phyloP scores from a whole-genome alignment of 768 basidiomycete species.

The Strobilomyces confusus region DNA sequence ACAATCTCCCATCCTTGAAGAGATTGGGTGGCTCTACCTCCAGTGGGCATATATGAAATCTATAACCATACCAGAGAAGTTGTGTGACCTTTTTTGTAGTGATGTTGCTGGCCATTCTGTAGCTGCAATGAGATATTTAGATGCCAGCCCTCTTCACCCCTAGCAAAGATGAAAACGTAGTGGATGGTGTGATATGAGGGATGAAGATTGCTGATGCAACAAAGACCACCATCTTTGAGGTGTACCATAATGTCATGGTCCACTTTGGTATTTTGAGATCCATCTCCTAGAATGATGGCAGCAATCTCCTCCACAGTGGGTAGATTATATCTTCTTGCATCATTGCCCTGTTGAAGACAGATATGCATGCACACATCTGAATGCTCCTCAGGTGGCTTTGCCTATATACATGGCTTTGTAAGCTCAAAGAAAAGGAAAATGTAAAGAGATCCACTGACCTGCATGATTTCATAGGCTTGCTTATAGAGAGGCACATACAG shows the following conservation, averaged over 20 bases:
- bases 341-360: constrained; percentile 9
- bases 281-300: constrained; percentile 37
- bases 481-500: constrained; percentile 30
- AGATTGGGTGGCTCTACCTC: constrained; percentile 22
- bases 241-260: constrained; percentile 35
- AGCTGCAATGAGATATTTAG: constrained; percentile 11
- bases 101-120: neutral
- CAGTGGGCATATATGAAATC: constrained; percentile 20
- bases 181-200: constrained; percentile 37
- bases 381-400: constrained; percentile 16
- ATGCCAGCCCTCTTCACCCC: constrained; percentile 38
- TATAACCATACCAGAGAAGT: constrained; percentile 29
- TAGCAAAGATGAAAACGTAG: constrained; percentile 44
- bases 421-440: neutral
- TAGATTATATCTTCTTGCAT: constrained; percentile 40
- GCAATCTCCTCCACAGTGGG: constrained; percentile 43
- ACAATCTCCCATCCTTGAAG: constrained; percentile 35
- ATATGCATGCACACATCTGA: constrained; percentile 10
- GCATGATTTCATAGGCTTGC: constrained; percentile 32
- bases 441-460: neutral
- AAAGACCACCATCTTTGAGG: constrained; percentile 22
- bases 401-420: neutral
- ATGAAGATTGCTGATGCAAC: constrained; percentile 33
- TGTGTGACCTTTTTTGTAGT: constrained; percentile 28
- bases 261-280: constrained; percentile 3